Base-by-base conservation (phyloP, 805 yeast genomes). In the Yarrowia divulgata region DNA sequence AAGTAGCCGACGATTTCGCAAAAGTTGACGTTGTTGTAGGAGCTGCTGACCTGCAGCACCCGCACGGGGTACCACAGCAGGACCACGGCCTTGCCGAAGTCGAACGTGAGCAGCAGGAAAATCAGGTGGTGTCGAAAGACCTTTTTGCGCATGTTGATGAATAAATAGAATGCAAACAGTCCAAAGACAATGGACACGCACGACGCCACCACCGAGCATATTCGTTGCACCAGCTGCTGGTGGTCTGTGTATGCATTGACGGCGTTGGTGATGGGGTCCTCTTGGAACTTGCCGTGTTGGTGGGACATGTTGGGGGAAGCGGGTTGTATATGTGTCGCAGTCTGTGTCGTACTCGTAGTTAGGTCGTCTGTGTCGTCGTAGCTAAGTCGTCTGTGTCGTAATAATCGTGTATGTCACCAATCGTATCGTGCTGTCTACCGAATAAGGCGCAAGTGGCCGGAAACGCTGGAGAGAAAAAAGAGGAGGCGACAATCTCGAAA, bases 1-100 rank as follows among this genome's bases (percentile, higher is more conserved):
- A 91, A 85, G 81, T 90, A 92, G 1, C 97, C 97, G 29, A 89
- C 82, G 1, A 85, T 85, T 73, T 87, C 85, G 72, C 88, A 86
- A 73, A 88, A 86, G n/a, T 74, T 75, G 43, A 81, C 77, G 71
- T 79, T 81, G 58, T 79, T 82, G 75, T 85, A 85, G 6, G 84
- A 75, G n/a, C 76, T 71, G 39, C 76, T 72, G 45, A 79, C 78
- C 16, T 82, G 75, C 19, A 85, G 73, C 2, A 85, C 84, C 50
- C 88, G 1, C 86, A 67, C 46, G 0, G 97, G 95, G 75, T 87
- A 91, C n/a, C 90, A 79, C 69, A 91, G 75, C 57, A 91, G 81
- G 34, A 88, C 80, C 9, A 87, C 71, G 0, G 93, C 92, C 76
- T 91, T 91, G 40, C 90, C 74, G 68, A 90, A 84, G 77, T 93